These are phyloP conservation scores for Albizia julibrissin DNA, from an alignment of 306 rosid species.

Conservation along the genomic window DNA sequence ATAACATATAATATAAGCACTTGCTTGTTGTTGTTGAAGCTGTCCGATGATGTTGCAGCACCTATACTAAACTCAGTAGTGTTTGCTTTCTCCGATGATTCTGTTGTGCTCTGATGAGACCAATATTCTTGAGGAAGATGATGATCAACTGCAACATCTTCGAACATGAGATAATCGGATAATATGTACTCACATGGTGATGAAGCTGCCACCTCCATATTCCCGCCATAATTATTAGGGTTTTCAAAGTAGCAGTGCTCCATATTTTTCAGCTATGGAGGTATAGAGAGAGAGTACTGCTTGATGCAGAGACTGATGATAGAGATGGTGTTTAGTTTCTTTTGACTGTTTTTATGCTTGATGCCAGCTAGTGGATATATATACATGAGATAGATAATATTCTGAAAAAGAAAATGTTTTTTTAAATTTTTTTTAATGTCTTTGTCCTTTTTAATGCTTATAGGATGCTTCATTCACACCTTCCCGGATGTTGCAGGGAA, in stretches of 20 bases:
- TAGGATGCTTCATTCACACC: conserved; percentile 44
- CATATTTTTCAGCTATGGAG: conserved; percentile 36
- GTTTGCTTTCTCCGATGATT: conserved; percentile 46
- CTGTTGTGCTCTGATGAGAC: conserved; percentile 40
- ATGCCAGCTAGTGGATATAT: conserved; percentile 11
- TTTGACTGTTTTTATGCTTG: not conserved
- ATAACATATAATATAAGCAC: conserved; percentile 13
- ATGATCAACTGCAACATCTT: not conserved
- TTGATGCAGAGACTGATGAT: not conserved
- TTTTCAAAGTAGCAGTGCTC: conserved; percentile 35
- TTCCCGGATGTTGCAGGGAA: conserved; percentile 54
- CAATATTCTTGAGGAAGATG: not conserved
- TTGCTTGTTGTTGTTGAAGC: conserved; percentile 31
- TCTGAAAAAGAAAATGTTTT: not conserved
- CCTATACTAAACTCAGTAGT: conserved; percentile 37
- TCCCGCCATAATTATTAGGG: conserved; percentile 39
- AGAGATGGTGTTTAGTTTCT: not conserved
- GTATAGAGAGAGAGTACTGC: too few relatives aligned
- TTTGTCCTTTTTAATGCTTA: not conserved
- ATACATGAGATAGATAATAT: not conserved
- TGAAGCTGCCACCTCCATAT: conserved; percentile 28
- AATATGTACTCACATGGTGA: conserved; percentile 42
- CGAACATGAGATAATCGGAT: conserved; percentile 50
- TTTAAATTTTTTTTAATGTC: too few relatives aligned
- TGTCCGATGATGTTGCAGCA: conserved; percentile 40